Conservation (phyloP, 768 basidiomycete genomes). For the Trametes meyenii region DNA sequence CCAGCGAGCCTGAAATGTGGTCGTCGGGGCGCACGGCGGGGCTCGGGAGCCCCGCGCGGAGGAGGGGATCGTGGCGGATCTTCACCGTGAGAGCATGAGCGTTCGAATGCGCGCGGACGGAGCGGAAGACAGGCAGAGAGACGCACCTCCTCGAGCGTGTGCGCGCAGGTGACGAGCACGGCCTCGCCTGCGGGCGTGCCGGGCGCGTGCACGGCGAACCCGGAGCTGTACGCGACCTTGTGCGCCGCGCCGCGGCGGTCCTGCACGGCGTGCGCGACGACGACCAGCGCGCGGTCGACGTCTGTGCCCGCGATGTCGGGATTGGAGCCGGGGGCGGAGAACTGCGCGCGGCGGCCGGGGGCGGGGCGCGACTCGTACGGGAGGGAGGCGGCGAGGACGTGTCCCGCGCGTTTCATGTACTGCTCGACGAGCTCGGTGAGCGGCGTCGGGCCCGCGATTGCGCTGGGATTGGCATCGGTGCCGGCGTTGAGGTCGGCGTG, state of each 20-base stretch:
- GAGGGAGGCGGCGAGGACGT: constrained; percentile 45
- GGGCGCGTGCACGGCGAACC: constrained; percentile 51
- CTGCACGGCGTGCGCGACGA: constrained; percentile 55
- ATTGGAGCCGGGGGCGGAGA: constrained; percentile 17
- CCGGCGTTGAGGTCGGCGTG: neutral
- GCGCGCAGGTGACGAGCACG: constrained; percentile 58
- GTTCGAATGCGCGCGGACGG: constrained; percentile 1
- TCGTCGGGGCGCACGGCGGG: constrained; percentile 19
- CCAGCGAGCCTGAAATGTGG: constrained; percentile 44
- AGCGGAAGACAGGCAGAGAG: neutral
- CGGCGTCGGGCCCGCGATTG: constrained; percentile 6
- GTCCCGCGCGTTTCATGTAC: constrained; percentile 45
- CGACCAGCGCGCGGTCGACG: constrained; percentile 41
- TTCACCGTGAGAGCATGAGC: constrained; percentile 19
- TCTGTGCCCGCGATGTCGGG: constrained; percentile 13
- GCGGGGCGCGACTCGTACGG: constrained; percentile 55
- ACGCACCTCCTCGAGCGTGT: constrained; percentile 63
- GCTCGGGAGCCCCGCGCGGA: constrained; percentile 23
- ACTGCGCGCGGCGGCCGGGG: constrained; percentile 33
- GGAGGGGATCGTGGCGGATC: constrained; percentile 41
- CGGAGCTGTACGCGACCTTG: constrained; percentile 57
- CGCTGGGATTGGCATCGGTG: neutral
- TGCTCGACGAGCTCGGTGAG: constrained; percentile 44
- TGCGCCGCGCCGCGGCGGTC: constrained; percentile 37
- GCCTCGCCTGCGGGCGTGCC: constrained; percentile 32